Evolutionary conservation across 2,329 filamentous ascomycete species (phyloP), one percentile per base, ranked within the genome.

Genomic region (Microdochium paspali): DNA sequence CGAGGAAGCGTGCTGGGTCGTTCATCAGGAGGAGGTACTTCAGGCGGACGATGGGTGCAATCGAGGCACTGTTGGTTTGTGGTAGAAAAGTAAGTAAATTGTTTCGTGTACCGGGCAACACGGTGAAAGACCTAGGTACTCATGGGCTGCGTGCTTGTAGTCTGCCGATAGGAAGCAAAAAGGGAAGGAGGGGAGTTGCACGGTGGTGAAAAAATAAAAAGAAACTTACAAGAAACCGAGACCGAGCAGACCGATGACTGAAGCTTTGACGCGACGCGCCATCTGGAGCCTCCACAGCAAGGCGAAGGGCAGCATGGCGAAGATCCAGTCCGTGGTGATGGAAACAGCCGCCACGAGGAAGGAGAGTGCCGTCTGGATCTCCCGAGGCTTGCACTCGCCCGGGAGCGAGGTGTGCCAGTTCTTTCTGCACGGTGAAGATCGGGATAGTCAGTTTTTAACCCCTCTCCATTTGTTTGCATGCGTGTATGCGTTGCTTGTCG

Each of bases 211-310:
- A n/a, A n/a, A n/a, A n/a, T n/a, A 32, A 10, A n/a, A 28, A 7
- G 21, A 24, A 44, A 56, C 57, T 45, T 52, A 66, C 56, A 69
- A 51, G 10, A 69, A 50, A 10, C 66, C 67, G 7, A 69, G 45
- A 3, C 57, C 62, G 46, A 71, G 70, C 21, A 72, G 64, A 9
- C 61, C 56, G 45, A 64, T 65, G 5, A 72, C 53, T 0, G 62
- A 66, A 18, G 66, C 47, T 52, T 68, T 71, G 51, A 72, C 68
- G 6, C 60, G 53, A 9, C 44, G 55, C 3, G 67, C 59, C 32
- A 73, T 63, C n/a, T 64, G 59, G 4, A 72, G 56, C 18, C 68
- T 65, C 58, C 65, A 61, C 6, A 70, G 66, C 20, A 72, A 60
- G 26, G 70, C 56, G 4, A 66, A 56, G 0, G 70, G 70, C 24